These are phyloP conservation scores for Monosporozyma aerobia DNA, from an alignment of 805 yeast species.

Conservation along the genomic window DNA sequence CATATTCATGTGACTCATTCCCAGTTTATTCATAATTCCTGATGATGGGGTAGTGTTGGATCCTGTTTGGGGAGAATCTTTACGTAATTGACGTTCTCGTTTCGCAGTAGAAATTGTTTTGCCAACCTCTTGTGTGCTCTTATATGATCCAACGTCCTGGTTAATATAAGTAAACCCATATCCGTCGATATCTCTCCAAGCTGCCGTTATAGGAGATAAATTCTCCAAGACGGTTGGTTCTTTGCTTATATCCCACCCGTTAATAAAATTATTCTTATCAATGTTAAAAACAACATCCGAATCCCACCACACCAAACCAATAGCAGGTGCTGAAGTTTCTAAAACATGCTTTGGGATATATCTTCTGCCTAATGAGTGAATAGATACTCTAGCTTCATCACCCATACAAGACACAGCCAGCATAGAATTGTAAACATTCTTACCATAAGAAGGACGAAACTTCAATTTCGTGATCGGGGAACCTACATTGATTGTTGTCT, in stretches of 20 bases:
- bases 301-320: conserved; percentile 31
- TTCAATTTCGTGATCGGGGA: conserved; percentile 59
- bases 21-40: conserved; percentile 2
- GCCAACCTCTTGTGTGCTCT: not conserved
- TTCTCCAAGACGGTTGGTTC: conserved; percentile 28
- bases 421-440: conserved; percentile 45
- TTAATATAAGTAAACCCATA: conserved; percentile 25
- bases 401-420: conserved; percentile 66
- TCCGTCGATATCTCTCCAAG: conserved; percentile 33
- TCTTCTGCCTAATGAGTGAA: conserved; percentile 63
- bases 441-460: conserved; percentile 23
- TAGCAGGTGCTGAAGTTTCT: conserved; percentile 22
- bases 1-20: conserved; percentile 13
- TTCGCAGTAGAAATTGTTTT: not conserved
- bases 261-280: conserved; percentile 25
- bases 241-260: conserved; percentile 26
- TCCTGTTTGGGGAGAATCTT: not conserved
- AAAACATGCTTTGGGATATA: conserved; percentile 54
- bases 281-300: conserved; percentile 26
- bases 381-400: conserved; percentile 57
- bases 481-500: conserved; percentile 61
- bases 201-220: conserved; percentile 18
- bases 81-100: not conserved
- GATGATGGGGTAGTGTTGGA: not conserved
- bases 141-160: conserved; percentile 23